A percentile compares a stretch with the other conserved stretches of the same genome.
Conservation (phyloP, 1,139 yeast genomes). For the Debaryomyces coudertii region DNA sequence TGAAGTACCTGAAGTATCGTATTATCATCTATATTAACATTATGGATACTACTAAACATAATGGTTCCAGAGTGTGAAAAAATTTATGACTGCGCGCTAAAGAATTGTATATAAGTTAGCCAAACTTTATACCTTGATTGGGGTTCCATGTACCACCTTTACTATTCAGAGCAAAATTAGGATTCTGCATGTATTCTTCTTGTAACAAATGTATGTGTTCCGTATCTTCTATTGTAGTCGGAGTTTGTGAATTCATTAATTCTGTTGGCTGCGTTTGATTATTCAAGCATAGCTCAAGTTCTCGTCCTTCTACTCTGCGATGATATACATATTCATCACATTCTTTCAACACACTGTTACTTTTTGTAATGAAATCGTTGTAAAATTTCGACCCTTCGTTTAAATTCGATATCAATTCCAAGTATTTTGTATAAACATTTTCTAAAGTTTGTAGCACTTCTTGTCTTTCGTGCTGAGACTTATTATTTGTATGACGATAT, state of each 20-base stretch:
- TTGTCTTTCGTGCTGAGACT: slow-evolving; percentile 43
- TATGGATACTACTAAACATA: background rate
- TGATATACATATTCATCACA: slow-evolving; percentile 58
- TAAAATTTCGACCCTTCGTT: slow-evolving; percentile 75
- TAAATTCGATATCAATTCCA: slow-evolving; percentile 61
- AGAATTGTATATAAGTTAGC: slow-evolving; percentile 11
- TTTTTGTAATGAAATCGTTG: slow-evolving; percentile 57
- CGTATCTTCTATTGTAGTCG: background rate
- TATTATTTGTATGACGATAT: slow-evolving; percentile 21
- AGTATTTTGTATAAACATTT: slow-evolving; percentile 52
- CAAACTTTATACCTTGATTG: slow-evolving; percentile 35
- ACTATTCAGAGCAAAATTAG: slow-evolving; percentile 12
- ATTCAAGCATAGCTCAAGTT: slow-evolving; percentile 36
- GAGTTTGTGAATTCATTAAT: background rate
- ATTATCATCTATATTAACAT: slow-evolving; percentile 11
- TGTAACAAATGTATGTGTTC: background rate
- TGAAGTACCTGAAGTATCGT: slow-evolving; percentile 26
- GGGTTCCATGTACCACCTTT: slow-evolving; percentile 36
- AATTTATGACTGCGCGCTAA: background rate
- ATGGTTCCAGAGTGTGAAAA: slow-evolving; percentile 4
- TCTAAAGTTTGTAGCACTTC: slow-evolving; percentile 58
- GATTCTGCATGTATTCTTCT: background rate
- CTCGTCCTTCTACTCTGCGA: slow-evolving; percentile 58
- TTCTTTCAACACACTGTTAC: slow-evolving; percentile 48
- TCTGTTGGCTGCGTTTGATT: background rate